Percentiles rank a stretch among this genome's conserved stretches.
These are phyloP conservation scores for Paramyrothecium roridum DNA, from an alignment of 2,329 filamentous ascomycete species.

Conservation along the genomic window DNA sequence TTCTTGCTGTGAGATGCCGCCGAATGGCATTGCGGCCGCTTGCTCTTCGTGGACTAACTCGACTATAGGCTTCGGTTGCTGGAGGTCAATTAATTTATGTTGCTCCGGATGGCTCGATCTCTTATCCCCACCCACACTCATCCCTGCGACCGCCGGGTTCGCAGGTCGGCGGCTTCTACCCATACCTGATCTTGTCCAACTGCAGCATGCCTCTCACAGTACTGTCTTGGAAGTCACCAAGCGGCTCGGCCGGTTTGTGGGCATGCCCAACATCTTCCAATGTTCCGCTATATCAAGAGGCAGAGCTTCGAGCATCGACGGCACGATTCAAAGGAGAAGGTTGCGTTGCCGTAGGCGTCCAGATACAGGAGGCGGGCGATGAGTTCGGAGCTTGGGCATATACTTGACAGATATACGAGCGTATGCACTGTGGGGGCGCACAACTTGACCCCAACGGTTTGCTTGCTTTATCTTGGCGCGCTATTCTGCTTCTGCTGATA, in stretches of 20 bases:
- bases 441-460: background rate
- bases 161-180: conserved; percentile 43
- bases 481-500: too few species aligned
- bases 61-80: conserved; percentile 48
- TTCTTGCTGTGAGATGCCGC: conserved; percentile 16
- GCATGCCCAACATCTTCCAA: conserved; percentile 15
- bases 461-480: too few species aligned
- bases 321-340: conserved; percentile 16
- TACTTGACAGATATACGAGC: conserved; percentile 13
- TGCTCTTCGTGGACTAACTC: background rate
- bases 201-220: conserved; percentile 16
- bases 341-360: conserved; percentile 30
- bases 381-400: conserved; percentile 36
- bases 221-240: conserved; percentile 17
- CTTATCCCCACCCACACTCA: conserved; percentile 56
- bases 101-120: conserved; percentile 47
- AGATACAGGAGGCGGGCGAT: conserved; percentile 18
- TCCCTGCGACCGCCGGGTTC: conserved; percentile 47
- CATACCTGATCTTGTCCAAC: conserved; percentile 19
- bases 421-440: background rate
- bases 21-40: background rate
- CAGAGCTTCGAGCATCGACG: conserved; percentile 21
- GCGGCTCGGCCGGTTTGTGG: conserved; percentile 20
- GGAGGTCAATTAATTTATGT: conserved; percentile 63
- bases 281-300: conserved; percentile 10